Evolutionary conservation across 2,329 filamentous ascomycete species (phyloP).

Genomic region (Epichloe uncinata): DNA sequence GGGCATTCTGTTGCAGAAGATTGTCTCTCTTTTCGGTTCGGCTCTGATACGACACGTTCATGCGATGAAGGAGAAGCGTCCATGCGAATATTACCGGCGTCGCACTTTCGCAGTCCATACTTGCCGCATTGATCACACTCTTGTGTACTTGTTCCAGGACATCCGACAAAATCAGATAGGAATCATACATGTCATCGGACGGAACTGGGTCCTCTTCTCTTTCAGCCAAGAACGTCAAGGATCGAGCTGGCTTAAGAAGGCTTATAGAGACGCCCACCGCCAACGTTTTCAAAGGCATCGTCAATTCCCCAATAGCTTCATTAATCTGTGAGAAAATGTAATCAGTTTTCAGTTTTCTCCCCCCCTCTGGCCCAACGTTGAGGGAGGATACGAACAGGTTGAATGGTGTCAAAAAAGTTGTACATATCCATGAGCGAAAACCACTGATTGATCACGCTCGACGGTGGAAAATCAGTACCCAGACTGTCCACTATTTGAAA

Average conservation of each 20-base stretch:
- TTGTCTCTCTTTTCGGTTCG: conserved; percentile 48
- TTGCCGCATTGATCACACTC: conserved; percentile 49
- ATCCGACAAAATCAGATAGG: conserved; percentile 56
- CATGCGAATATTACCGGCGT: conserved; percentile 69
- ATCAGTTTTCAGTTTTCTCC: background rate
- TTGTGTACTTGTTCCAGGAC: conserved; percentile 62
- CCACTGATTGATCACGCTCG: conserved; percentile 53
- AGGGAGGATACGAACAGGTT: conserved; percentile 17
- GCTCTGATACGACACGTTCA: conserved; percentile 49
- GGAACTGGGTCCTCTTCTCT: conserved; percentile 23
- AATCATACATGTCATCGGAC: conserved; percentile 26
- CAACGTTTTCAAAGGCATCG: conserved; percentile 54
- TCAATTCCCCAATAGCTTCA: conserved; percentile 34
- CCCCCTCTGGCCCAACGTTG: background rate
- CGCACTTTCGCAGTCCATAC: conserved; percentile 44
- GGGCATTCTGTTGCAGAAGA: conserved; percentile 43
- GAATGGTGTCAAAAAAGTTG: conserved; percentile 55
- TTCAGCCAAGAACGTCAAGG: conserved; percentile 31
- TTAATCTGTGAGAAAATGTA: conserved; percentile 15
- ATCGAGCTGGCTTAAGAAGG: conserved; percentile 52
- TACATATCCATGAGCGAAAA: conserved; percentile 57
- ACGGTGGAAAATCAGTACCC: conserved; percentile 39
- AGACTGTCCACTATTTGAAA: conserved; percentile 57
- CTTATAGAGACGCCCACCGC: conserved; percentile 57
- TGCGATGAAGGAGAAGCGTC: conserved; percentile 60